Evolutionary conservation across 306 rosid species (phyloP).

Genomic region (Corylus americana): DNA sequence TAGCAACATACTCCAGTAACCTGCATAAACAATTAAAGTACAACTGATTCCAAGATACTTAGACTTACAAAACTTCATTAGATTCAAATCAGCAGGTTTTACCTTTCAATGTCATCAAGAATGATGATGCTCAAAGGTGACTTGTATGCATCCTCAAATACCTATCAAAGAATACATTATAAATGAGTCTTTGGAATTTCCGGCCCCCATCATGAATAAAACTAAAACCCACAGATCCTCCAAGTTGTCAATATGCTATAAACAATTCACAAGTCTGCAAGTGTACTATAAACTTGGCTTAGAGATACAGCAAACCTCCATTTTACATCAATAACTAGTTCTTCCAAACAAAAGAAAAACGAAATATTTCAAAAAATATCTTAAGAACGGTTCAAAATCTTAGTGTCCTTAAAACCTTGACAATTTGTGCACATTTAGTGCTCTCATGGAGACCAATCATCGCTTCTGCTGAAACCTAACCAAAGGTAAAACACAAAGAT

Average conservation of each 20-base stretch:
- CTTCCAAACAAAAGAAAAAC: slow-evolving; percentile 1
- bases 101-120: slow-evolving; percentile 99
- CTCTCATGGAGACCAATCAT: slow-evolving; percentile 98
- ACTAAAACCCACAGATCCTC: slow-evolving; percentile 15
- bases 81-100: slow-evolving; percentile 10
- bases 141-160: slow-evolving; percentile 98
- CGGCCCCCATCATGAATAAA: slow-evolving; percentile 11
- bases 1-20: slow-evolving; percentile 82
- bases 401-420: slow-evolving; percentile 68
- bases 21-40: slow-evolving; percentile 40
- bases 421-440: slow-evolving; percentile 85
- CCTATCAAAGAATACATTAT: slow-evolving; percentile 44
- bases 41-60: background rate
- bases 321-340: slow-evolving; percentile 11
- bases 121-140: slow-evolving; percentile 92
- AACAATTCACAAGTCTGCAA: slow-evolving; percentile 11
- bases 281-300: slow-evolving; percentile 24
- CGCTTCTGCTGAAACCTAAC: slow-evolving; percentile 84
- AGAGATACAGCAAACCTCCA: slow-evolving; percentile 25
- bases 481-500: slow-evolving; percentile 23
- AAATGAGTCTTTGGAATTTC: slow-evolving; percentile 23
- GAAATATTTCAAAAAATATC: slow-evolving; percentile 8
- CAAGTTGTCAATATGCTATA: slow-evolving; percentile 1
- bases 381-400: slow-evolving; percentile 27
- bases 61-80: background rate